Evolutionary conservation across 2,329 filamentous ascomycete species (phyloP).

Genomic region (Coniochaeta sp.): DNA sequence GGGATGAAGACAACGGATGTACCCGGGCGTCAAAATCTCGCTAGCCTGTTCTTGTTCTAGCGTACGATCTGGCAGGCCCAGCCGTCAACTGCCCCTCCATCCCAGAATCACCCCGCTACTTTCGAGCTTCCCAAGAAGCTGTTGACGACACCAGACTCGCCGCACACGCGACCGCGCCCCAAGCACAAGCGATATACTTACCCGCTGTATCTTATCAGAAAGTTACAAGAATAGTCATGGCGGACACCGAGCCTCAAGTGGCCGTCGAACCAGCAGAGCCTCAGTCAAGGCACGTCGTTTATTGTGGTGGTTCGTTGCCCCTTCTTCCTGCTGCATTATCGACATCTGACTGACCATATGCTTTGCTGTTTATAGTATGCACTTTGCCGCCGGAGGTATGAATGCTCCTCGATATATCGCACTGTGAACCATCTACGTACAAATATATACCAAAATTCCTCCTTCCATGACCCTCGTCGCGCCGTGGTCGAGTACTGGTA

Average conservation of each 20-base stretch:
- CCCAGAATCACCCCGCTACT: neutral
- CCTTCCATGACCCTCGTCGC: neutral
- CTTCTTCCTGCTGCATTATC: neutral
- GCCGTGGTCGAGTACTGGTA: neutral
- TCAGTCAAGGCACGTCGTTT: conserved; percentile 43
- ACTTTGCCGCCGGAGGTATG: conserved; percentile 58
- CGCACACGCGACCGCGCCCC: neutral
- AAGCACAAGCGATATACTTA: neutral
- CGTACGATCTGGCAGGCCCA: neutral
- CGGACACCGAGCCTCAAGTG: conserved; percentile 41
- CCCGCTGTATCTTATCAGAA: neutral
- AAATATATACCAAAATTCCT: neutral
- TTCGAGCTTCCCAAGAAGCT: neutral
- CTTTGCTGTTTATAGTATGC: conserved; percentile 41
- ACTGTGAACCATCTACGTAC: neutral
- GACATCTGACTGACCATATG: conserved; percentile 7
- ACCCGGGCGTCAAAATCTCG: neutral
- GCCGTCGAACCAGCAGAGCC: conserved; percentile 38
- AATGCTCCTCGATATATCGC: neutral
- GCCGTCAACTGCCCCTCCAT: neutral
- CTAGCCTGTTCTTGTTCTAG: neutral
- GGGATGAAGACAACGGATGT: neutral
- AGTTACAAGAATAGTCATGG: conserved; percentile 29
- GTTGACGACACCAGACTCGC: neutral
- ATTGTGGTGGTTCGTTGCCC: conserved; percentile 48